These are phyloP conservation scores for Paraconiothyrium brasiliense DNA, from an alignment of 2,329 filamentous ascomycete genomes.

Conservation along the genomic window DNA sequence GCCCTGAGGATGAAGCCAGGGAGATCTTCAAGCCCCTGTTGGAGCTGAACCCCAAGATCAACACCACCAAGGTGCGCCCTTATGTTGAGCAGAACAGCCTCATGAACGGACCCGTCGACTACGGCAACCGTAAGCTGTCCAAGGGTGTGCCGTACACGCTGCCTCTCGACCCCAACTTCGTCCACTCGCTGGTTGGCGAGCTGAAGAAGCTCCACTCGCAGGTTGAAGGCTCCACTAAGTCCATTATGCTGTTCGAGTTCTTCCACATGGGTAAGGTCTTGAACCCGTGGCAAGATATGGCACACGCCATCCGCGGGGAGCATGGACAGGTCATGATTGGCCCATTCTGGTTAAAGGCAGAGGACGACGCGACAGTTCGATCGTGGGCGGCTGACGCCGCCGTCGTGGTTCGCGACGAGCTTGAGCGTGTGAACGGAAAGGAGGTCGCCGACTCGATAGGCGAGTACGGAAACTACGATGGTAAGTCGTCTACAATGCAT, in stretches of 20 bases:
- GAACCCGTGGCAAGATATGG: constrained; percentile 10
- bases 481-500: constrained; percentile 1
- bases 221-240: constrained; percentile 11
- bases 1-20: not conserved
- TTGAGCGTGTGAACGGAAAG: constrained; percentile 11
- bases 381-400: constrained; percentile 1
- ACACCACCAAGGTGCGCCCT: constrained; percentile 5
- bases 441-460: constrained; percentile 14
- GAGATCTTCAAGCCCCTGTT: constrained; percentile 5
- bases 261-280: constrained; percentile 16
- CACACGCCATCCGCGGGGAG: constrained; percentile 13
- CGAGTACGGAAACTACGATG: constrained; percentile 14
- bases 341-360: constrained; percentile 10
- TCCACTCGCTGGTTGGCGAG: constrained; percentile 4
- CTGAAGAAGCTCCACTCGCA: constrained; percentile 8
- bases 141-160: constrained; percentile 7
- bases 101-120: constrained; percentile 8
- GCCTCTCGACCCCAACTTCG: constrained; percentile 1
- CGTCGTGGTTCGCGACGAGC: constrained; percentile 1
- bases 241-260: constrained; percentile 18
- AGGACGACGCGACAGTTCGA: constrained; percentile 6
- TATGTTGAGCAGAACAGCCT: constrained; percentile 9
- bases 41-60: constrained; percentile 3
- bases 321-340: constrained; percentile 13
- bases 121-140: constrained; percentile 10